phyloP scores from a whole-genome alignment of 495 filamentous ascomycete species.

The Podospora fimiseda region DNA sequence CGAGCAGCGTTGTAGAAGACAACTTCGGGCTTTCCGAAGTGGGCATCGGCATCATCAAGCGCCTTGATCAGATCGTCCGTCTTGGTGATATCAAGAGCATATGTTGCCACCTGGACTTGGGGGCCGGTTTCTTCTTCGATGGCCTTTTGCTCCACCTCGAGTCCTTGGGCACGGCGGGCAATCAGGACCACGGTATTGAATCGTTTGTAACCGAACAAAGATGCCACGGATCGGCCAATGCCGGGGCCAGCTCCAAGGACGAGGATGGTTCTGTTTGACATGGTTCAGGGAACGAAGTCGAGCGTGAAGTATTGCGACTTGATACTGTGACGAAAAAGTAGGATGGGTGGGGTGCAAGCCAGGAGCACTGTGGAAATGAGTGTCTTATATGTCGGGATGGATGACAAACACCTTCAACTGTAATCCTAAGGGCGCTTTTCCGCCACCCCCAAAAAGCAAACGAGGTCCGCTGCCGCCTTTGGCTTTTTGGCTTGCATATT shows the following conservation, averaged over 20 bases:
- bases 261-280: constrained; percentile 16
- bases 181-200: constrained; percentile 36
- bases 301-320: not conserved
- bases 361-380: too few relatives aligned
- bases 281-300: not conserved
- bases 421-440: too few relatives aligned
- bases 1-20: constrained; percentile 40
- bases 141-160: constrained; percentile 25
- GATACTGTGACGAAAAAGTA: not conserved
- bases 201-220: constrained; percentile 30
- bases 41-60: constrained; percentile 25
- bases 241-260: constrained; percentile 40
- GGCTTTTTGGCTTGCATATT: too few relatives aligned
- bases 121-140: constrained; percentile 15
- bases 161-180: constrained; percentile 28
- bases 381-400: too few relatives aligned
- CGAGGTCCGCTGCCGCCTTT: too few relatives aligned
- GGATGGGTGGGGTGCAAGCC: too few relatives aligned
- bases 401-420: too few relatives aligned
- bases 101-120: constrained; percentile 23
- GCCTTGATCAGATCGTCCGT: constrained; percentile 16
- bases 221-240: constrained; percentile 31
- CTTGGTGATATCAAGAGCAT: constrained; percentile 30
- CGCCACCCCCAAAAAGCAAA: too few relatives aligned
- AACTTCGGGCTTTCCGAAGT: constrained; percentile 25